Percentiles rank a stretch among this genome's conserved stretches.
phyloP scores from a whole-genome alignment of 345 rosid species.

The Isatis tinctoria region DNA sequence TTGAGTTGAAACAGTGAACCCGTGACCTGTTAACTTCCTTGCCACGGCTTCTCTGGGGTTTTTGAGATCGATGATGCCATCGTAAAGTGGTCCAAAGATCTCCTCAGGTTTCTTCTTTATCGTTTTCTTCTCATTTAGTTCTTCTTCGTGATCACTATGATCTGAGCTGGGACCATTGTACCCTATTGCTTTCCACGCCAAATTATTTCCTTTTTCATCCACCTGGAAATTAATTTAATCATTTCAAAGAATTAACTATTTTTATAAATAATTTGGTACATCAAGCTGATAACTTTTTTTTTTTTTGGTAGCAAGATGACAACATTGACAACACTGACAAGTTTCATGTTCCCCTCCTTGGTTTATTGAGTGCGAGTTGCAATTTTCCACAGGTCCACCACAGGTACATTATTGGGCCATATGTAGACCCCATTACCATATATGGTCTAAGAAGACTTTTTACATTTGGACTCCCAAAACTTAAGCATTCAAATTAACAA shows the following conservation, averaged over 20 bases:
- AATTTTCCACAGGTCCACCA: slow-evolving; percentile 11
- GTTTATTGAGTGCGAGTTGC: not conserved
- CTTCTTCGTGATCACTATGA: slow-evolving; percentile 33
- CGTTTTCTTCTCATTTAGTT: slow-evolving; percentile 19
- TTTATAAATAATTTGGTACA: not conserved
- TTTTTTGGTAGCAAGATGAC: not conserved
- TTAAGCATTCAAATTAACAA: not conserved
- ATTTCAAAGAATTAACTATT: not conserved
- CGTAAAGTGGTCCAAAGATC: slow-evolving; percentile 56
- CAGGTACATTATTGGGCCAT: not conserved
- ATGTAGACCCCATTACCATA: not conserved
- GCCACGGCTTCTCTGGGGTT: slow-evolving; percentile 44
- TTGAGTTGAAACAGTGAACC: slow-evolving; percentile 41
- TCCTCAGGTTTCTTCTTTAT: slow-evolving; percentile 34
- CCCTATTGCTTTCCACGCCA: slow-evolving; percentile 74
- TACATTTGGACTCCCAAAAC: not conserved
- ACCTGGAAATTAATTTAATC: slow-evolving; percentile 36
- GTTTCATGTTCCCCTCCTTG: not conserved
- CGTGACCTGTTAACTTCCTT: slow-evolving; percentile 34
- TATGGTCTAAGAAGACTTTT: not conserved
- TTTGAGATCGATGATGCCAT: slow-evolving; percentile 46
- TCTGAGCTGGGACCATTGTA: slow-evolving; percentile 55
- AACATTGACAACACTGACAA: no score
- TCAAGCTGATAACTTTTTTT: not conserved
- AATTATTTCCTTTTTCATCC: slow-evolving; percentile 49